Evolutionary conservation across 108 stramenopile species (phyloP).

Genomic region (Nitzschia sp.): DNA sequence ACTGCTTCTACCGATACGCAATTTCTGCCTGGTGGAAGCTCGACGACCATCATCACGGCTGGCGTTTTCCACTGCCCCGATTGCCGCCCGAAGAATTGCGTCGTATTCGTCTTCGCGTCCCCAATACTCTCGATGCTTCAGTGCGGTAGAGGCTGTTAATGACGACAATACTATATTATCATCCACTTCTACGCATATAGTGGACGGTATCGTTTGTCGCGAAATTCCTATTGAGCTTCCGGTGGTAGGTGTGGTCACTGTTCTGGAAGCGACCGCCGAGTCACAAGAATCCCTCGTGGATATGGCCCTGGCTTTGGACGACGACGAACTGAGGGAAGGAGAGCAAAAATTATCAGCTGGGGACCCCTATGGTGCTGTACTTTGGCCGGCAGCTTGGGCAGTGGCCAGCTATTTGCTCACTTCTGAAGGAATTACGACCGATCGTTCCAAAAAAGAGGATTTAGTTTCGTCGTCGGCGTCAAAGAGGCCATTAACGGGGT

Average conservation of each 20-base stretch:
- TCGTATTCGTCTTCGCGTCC: no score
- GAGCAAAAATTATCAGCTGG: constrained; percentile 24
- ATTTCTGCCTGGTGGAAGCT: no score
- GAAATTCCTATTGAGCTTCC: constrained; percentile 42
- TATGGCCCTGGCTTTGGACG: constrained; percentile 41
- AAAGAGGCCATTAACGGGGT: constrained; percentile 10
- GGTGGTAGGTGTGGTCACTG: constrained; percentile 35
- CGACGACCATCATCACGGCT: no score
- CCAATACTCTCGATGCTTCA: no score
- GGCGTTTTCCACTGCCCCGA: no score
- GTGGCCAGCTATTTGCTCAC: constrained; percentile 44
- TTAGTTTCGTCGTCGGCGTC: no score
- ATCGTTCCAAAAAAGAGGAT: background rate
- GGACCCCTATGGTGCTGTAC: constrained; percentile 63
- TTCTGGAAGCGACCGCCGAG: constrained; percentile 65
- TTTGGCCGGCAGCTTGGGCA: constrained; percentile 66
- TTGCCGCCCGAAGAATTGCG: no score
- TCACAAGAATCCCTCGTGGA: constrained; percentile 61
- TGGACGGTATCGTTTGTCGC: constrained; percentile 41
- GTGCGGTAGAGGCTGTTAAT: no score
- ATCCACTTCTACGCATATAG: no score
- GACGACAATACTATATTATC: no score
- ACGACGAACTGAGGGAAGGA: constrained; percentile 16
- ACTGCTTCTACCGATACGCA: no score
- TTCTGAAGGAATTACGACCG: constrained; percentile 4